Conservation (phyloP, 2,329 filamentous ascomycete genomes). For the Venturiaceae sp. region DNA sequence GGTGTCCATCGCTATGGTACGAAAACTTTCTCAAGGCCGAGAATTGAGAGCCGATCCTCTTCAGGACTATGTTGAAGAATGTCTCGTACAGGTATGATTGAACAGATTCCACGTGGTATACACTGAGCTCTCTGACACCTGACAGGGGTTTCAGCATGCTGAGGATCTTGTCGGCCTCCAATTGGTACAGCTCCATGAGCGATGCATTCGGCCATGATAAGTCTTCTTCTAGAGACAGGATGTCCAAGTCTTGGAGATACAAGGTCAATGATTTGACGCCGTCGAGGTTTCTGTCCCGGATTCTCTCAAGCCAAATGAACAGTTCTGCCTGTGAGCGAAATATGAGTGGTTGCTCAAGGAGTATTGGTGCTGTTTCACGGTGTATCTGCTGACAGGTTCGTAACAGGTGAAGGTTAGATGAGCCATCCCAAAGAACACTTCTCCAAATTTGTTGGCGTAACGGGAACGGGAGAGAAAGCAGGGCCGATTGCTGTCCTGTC, state of each 20-base stretch:
- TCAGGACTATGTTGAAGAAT: neutral
- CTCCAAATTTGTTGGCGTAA: neutral
- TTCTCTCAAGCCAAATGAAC: neutral
- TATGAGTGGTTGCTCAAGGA: neutral
- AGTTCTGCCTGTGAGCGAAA: conserved; percentile 5
- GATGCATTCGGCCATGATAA: conserved; percentile 2
- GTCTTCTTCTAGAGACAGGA: neutral
- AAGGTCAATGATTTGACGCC: neutral
- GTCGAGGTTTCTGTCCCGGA: neutral
- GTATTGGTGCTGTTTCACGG: conserved; percentile 1
- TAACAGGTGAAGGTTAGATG: neutral
- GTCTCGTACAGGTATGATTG: conserved; percentile 3
- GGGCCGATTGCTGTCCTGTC: neutral
- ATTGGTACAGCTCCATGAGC: conserved; percentile 5
- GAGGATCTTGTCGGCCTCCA: conserved; percentile 1
- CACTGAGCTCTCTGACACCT: neutral
- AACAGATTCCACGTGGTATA: neutral
- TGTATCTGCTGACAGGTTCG: conserved; percentile 3
- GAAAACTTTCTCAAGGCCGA: neutral
- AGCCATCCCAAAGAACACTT: neutral
- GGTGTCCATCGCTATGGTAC: conserved; percentile 5
- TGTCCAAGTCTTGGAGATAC: conserved; percentile 1
- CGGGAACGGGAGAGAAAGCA: neutral
- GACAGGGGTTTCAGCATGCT: neutral
- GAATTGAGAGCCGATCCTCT: neutral